A percentile compares a stretch with the other conserved stretches of the same genome.
phyloP scores from a whole-genome alignment of 768 basidiomycete genomes.

The Boletus vermiculosoides region DNA sequence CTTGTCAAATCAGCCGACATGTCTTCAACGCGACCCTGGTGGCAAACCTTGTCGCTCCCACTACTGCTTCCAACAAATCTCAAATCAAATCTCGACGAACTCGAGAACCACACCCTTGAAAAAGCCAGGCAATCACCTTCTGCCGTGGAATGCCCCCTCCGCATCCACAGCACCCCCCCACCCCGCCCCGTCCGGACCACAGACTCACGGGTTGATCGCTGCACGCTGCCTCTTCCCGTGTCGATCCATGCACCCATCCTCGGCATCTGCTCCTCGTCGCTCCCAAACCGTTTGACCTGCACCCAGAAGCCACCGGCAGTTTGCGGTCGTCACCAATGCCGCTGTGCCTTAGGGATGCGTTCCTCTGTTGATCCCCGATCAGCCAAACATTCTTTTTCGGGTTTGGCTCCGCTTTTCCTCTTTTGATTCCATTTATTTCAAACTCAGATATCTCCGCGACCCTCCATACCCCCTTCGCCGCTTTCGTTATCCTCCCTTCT shows the following conservation, averaged over 20 bases:
- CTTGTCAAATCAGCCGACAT: conserved; percentile 40
- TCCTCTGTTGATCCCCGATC: conserved; percentile 64
- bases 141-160: conserved; percentile 4
- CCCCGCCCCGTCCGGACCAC: conserved; percentile 2
- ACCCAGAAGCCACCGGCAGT: conserved; percentile 19
- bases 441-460: conserved; percentile 32
- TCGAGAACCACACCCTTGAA: conserved; percentile 16
- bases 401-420: conserved; percentile 33
- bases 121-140: conserved; percentile 21
- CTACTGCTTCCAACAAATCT: conserved; percentile 27
- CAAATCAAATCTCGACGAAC: conserved; percentile 33
- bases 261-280: background rate
- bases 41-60: conserved; percentile 31
- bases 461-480: conserved; percentile 2
- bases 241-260: background rate
- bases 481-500: conserved; percentile 1
- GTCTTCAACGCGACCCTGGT: conserved; percentile 36
- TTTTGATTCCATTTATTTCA: conserved; percentile 15
- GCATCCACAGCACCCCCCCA: background rate
- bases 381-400: conserved; percentile 38
- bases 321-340: conserved; percentile 30
- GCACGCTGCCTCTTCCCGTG: background rate
- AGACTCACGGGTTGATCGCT: background rate
- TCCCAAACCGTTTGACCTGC: background rate
- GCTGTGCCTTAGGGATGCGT: conserved; percentile 33